phyloP scores from a whole-genome alignment of 2,329 filamentous ascomycete species.

The Alternaria sp. region DNA sequence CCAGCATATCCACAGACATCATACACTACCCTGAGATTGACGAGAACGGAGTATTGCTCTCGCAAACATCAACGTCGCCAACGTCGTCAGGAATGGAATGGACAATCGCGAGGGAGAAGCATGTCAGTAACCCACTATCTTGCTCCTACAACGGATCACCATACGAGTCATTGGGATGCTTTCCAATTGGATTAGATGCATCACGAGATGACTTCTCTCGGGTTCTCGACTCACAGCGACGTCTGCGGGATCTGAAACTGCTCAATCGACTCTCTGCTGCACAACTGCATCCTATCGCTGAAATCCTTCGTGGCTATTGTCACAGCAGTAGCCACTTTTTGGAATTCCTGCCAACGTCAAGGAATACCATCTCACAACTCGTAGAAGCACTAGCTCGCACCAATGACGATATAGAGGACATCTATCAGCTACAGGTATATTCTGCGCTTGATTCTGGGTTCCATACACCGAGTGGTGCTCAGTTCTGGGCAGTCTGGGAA shows the following conservation, averaged over 20 bases:
- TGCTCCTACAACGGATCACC: constrained; percentile 40
- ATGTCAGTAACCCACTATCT: constrained; percentile 42
- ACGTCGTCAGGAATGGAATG: constrained; percentile 38
- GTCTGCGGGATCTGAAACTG: constrained; percentile 41
- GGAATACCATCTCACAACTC: constrained; percentile 36
- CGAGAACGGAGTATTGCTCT: constrained; percentile 38
- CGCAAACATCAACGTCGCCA: constrained; percentile 28
- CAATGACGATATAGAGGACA: constrained; percentile 41
- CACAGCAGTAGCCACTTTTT: constrained; percentile 24
- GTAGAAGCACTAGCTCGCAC: constrained; percentile 31
- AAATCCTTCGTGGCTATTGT: constrained; percentile 26
- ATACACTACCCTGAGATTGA: constrained; percentile 47
- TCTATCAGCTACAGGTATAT: constrained; percentile 43
- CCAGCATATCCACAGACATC: constrained; percentile 42
- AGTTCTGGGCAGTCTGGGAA: constrained; percentile 51
- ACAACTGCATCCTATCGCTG: constrained; percentile 34
- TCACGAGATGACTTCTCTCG: constrained; percentile 44
- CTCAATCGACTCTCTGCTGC: constrained; percentile 36
- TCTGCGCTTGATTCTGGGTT: constrained; percentile 51
- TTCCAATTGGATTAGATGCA: constrained; percentile 47
- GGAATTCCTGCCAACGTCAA: constrained; percentile 31
- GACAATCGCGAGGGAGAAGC: constrained; percentile 36
- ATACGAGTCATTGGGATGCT: constrained; percentile 45
- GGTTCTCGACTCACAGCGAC: constrained; percentile 44
- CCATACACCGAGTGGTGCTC: constrained; percentile 42